Base-by-base conservation (phyloP, 345 rosid species). In the Clausena lansium region DNA sequence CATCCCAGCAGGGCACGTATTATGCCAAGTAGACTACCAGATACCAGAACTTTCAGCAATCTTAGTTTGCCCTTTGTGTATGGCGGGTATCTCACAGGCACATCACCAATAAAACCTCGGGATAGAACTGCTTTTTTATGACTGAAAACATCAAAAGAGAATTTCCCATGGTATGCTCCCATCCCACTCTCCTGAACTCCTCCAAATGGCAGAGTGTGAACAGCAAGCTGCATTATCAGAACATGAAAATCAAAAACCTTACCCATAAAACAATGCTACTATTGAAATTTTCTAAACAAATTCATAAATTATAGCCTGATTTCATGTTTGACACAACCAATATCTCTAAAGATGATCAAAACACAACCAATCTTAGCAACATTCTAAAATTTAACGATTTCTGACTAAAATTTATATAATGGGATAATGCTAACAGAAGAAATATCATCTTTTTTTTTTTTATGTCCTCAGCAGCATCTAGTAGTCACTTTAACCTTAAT, bases 111-210 rank as follows among this genome's bases (percentile, higher is more conserved):
- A 60, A 97, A 86, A 84, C 93, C 57, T 79, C 95, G 85, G 73
- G 88, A 94, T 0, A 94, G 70, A 63, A 97, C 97, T 8, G 96
- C 97, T 77, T 97, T 97, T 88, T 94, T 97, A 84, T 97, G 99
- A 88, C 93, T 91, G 66, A 97, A 97, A 70, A 93, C 89, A 61
- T 97, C 99, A 30, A 93, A 96, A 47, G 99, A 97, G 88, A 94
- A 92, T 75, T 91, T 97, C 27, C 98, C 99, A 69, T 93, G 99
- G 89, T 97, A 94, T 22, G 94, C 76, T 60, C 99, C 99, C 74
- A 80, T 86, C 76, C 99, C 98, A 39, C 99, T 94, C 79, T 94
- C 97, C 52, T 97, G 98, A 3, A 97, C 97, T 76, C 98, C 98
- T 79, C 99, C 99, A 11, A 97, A 97, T 30, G 99, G 99, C 54